Evolutionary conservation across 2,329 filamentous ascomycete genomes (phyloP).

Genomic region (Penicillium sp.): DNA sequence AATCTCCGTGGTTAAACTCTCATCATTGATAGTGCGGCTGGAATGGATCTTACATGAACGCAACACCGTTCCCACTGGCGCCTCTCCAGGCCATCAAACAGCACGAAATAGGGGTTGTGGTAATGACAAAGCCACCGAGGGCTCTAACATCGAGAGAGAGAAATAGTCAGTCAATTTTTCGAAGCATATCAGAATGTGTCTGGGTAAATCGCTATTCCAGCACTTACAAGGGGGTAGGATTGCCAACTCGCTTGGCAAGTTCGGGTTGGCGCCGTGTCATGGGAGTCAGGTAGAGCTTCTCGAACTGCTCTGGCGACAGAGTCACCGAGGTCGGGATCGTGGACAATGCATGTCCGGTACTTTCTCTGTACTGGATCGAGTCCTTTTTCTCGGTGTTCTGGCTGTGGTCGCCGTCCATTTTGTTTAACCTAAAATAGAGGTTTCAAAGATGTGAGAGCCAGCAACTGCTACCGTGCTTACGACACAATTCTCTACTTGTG

Average conservation of each 20-base stretch:
- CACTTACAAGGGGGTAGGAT: slow-evolving; percentile 38
- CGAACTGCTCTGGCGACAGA: slow-evolving; percentile 37
- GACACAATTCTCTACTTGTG: background rate
- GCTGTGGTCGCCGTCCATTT: slow-evolving; percentile 9
- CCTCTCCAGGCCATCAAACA: slow-evolving; percentile 33
- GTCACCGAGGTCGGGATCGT: slow-evolving; percentile 28
- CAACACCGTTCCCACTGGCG: slow-evolving; percentile 27
- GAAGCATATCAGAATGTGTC: too few species aligned
- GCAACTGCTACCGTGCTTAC: too few species aligned
- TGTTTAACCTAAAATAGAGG: background rate
- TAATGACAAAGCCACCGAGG: slow-evolving; percentile 30
- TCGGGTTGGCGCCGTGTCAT: slow-evolving; percentile 35
- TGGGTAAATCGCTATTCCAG: background rate
- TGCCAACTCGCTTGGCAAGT: slow-evolving; percentile 33
- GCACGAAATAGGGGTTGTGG: slow-evolving; percentile 28
- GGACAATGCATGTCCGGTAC: slow-evolving; percentile 6
- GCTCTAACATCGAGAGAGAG: slow-evolving; percentile 14
- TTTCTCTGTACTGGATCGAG: slow-evolving; percentile 9
- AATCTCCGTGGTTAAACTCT: background rate
- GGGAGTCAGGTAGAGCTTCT: slow-evolving; percentile 38
- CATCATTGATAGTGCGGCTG: background rate
- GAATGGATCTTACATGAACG: slow-evolving; percentile 24
- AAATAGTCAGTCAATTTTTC: background rate
- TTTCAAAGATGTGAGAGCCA: too few species aligned
- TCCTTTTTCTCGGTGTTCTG: slow-evolving; percentile 12